These are phyloP conservation scores for Talaromyces sp. DNA, from an alignment of 2,329 filamentous ascomycete species.

Conservation along the genomic window DNA sequence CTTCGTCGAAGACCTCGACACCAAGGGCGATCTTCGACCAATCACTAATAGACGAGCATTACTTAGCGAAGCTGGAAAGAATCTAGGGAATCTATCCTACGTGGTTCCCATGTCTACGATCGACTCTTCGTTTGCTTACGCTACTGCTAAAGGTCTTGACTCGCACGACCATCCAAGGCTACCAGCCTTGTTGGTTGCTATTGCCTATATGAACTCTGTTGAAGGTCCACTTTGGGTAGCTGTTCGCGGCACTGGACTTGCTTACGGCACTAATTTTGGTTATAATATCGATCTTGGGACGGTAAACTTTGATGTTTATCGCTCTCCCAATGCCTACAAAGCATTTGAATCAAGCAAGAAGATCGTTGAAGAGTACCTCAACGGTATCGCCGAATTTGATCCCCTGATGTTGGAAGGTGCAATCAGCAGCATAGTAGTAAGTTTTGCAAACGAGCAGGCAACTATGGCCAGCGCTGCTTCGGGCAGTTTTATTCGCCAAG, in stretches of 20 bases:
- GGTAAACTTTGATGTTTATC: conserved; percentile 80
- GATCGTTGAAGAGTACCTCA: conserved; percentile 69
- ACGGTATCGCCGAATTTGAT: conserved; percentile 69
- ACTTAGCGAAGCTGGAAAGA: conserved; percentile 70
- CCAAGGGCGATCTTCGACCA: conserved; percentile 58
- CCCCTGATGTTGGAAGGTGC: conserved; percentile 81
- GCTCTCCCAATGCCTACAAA: conserved; percentile 82
- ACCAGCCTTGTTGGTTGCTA: conserved; percentile 80
- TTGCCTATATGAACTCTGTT: conserved; percentile 85
- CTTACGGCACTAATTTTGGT: conserved; percentile 79
- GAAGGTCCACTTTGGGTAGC: conserved; percentile 94
- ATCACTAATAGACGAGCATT: conserved; percentile 66
- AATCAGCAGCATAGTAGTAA: conserved; percentile 81
- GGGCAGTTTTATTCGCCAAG: conserved; percentile 76
- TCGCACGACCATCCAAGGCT: conserved; percentile 73
- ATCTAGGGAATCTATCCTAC: conserved; percentile 70
- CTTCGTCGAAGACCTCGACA: conserved; percentile 54
- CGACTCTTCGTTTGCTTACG: conserved; percentile 83
- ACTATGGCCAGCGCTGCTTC: conserved; percentile 79
- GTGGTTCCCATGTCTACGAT: conserved; percentile 88
- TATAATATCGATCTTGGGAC: conserved; percentile 75
- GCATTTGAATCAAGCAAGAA: conserved; percentile 74
- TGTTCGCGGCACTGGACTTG: conserved; percentile 86
- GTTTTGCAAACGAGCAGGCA: conserved; percentile 80
- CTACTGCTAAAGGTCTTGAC: conserved; percentile 68